Percentiles rank a stretch among this genome's conserved stretches.
These are phyloP conservation scores for Monosporozyma aerobia DNA, from an alignment of 805 yeast genomes.

Conservation along the genomic window DNA sequence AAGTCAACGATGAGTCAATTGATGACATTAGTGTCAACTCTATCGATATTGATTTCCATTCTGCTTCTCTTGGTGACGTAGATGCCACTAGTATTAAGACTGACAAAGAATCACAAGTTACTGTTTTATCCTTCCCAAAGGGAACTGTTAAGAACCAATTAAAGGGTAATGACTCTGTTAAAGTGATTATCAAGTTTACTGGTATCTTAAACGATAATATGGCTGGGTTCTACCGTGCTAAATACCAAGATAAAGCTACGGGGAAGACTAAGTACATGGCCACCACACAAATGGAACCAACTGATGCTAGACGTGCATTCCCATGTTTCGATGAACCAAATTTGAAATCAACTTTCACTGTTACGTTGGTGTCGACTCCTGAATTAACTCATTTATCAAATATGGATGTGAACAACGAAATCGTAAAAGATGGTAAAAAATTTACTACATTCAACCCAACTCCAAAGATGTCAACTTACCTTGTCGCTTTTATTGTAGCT, in stretches of 20 bases:
- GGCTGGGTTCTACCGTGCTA: constrained; percentile 75
- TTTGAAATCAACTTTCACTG: constrained; percentile 62
- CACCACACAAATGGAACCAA: constrained; percentile 80
- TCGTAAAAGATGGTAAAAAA: constrained; percentile 39
- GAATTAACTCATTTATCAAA: constrained; percentile 55
- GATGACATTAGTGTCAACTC: constrained; percentile 47
- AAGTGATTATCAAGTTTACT: constrained; percentile 42
- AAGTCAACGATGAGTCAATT: constrained; percentile 38
- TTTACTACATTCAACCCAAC: constrained; percentile 61
- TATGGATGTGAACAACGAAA: constrained; percentile 52
- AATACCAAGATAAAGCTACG: constrained; percentile 46
- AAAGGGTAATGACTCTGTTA: constrained; percentile 31
- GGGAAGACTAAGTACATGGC: constrained; percentile 65
- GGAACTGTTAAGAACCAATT: constrained; percentile 24
- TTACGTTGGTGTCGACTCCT: constrained; percentile 49
- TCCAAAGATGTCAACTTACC: constrained; percentile 76
- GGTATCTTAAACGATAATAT: constrained; percentile 67
- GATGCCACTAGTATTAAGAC: constrained; percentile 36
- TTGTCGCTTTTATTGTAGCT: constrained; percentile 76
- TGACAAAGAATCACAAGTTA: constrained; percentile 52
- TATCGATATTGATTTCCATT: constrained; percentile 53
- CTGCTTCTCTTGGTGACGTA: constrained; percentile 34
- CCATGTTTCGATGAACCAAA: constrained; percentile 84
- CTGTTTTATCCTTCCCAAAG: constrained; percentile 48
- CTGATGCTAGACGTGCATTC: constrained; percentile 80